These are phyloP conservation scores for Xylariomycetidae sp. DNA, from an alignment of 2,329 filamentous ascomycete species.

Conservation along the genomic window DNA sequence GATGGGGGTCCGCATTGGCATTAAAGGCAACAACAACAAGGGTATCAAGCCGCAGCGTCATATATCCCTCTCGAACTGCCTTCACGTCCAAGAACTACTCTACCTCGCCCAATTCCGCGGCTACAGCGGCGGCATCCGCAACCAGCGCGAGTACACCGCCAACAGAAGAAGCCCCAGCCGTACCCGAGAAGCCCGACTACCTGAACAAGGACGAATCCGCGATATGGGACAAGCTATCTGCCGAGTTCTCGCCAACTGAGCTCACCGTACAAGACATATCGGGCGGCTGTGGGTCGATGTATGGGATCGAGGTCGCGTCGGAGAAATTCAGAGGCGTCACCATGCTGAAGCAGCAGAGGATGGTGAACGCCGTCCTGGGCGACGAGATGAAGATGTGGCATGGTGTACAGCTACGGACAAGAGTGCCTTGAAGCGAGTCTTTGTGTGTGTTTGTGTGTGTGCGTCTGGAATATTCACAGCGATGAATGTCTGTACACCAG, in stretches of 20 bases:
- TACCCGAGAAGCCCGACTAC: slow-evolving; percentile 41
- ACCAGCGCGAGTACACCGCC: slow-evolving; percentile 24
- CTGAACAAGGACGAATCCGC: slow-evolving; percentile 52
- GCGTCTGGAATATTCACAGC: too few relatives aligned
- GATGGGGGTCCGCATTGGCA: too few relatives aligned
- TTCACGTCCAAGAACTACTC: slow-evolving; percentile 18
- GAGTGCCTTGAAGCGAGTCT: slow-evolving; percentile 35
- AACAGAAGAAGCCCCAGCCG: slow-evolving; percentile 8
- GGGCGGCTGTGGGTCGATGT: slow-evolving; percentile 84
- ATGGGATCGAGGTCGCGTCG: slow-evolving; percentile 73
- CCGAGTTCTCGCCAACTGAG: slow-evolving; percentile 46
- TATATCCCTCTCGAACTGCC: slow-evolving; percentile 1
- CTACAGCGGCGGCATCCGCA: too few relatives aligned
- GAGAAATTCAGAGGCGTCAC: slow-evolving; percentile 64
- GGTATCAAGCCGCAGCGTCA: slow-evolving; percentile 4
- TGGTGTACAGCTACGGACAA: slow-evolving; percentile 75
- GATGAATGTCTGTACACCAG: too few relatives aligned
- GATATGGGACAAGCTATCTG: slow-evolving; percentile 51
- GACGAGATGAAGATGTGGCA: slow-evolving; percentile 80
- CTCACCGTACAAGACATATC: slow-evolving; percentile 72
- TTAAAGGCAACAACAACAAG: too few relatives aligned
- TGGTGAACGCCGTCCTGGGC: slow-evolving; percentile 71
- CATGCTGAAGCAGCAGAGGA: slow-evolving; percentile 76
- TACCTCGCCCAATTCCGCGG: slow-evolving; percentile 14
- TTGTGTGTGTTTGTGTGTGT: too few relatives aligned